These are phyloP conservation scores for Penicillium parvum DNA, from an alignment of 495 filamentous ascomycete species.

Conservation along the genomic window DNA sequence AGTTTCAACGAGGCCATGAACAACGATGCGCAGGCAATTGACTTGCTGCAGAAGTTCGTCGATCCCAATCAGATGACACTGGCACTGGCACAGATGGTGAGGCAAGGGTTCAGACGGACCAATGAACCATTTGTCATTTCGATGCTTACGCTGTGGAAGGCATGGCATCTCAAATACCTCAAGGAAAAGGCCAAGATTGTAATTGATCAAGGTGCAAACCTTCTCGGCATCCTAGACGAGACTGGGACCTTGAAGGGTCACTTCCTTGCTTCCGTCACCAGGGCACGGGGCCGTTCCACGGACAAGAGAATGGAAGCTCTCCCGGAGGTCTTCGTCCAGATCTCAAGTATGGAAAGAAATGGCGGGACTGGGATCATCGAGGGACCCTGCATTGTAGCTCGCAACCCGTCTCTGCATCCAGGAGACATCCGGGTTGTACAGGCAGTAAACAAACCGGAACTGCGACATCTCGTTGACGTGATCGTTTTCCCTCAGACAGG, in stretches of 20 bases:
- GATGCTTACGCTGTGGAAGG: constrained; percentile 68
- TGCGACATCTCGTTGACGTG: constrained; percentile 75
- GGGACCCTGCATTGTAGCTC: constrained; percentile 77
- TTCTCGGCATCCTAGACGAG: constrained; percentile 90
- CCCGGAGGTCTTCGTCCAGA: constrained; percentile 86
- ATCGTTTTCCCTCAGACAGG: constrained; percentile 83
- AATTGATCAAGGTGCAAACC: constrained; percentile 76
- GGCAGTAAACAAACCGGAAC: constrained; percentile 69
- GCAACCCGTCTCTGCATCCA: constrained; percentile 92
- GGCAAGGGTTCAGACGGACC: constrained; percentile 69
- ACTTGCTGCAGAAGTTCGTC: constrained; percentile 65
- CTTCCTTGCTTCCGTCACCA: not conserved
- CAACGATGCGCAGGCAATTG: constrained; percentile 56
- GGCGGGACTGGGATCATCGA: constrained; percentile 60
- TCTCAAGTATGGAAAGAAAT: constrained; percentile 50
- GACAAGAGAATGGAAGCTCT: constrained; percentile 45
- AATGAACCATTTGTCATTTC: constrained; percentile 81
- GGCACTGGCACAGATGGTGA: constrained; percentile 66
- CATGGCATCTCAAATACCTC: constrained; percentile 77
- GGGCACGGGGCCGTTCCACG: constrained; percentile 2
- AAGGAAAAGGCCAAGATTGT: constrained; percentile 90
- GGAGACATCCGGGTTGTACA: constrained; percentile 86
- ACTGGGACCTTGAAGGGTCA: constrained; percentile 64
- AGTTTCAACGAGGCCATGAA: constrained; percentile 64
- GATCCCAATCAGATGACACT: constrained; percentile 82